Base-by-base conservation (phyloP, 225 moss, liverwort and hornwort genomes). In the Anthoceros angustus region DNA sequence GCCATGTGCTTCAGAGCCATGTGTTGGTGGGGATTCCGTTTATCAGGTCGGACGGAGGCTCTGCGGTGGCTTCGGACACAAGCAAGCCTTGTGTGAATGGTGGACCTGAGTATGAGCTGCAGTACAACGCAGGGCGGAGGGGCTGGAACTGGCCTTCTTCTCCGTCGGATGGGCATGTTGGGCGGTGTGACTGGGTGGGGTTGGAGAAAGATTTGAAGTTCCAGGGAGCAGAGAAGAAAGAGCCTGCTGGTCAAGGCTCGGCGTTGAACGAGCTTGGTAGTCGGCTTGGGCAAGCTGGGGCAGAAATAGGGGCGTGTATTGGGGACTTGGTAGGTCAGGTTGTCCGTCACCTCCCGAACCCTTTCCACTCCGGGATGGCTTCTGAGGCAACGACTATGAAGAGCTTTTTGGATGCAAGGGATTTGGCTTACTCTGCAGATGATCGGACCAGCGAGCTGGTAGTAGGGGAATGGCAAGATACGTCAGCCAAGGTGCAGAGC, bases 211-310 rank as follows among this genome's bases (percentile, higher is more conserved):
- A 41, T 64, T 12, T 68, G 43, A 45, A 69, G 77, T 23, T 72
- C 80, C 23, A 42, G 78, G 64, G 68, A 39, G 63, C 66, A 74
- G 32, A 79, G 78, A 45, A 67, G 68, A 75, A 80, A 42, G 85
- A 85, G 25, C 62, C 78, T 7, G 66, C 82, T n/a, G 70, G 85
- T n/a, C 80, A 85, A 42, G 78, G 67, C 15, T 76, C 80, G 42
- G 42, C 81, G 62, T 72, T 80, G 66, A 78, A 83, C 62, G 82
- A 85, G 64, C 73, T 87, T 41, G 77, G 79, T 40, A 74, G 71
- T 26, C 82, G 80, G 62, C 78, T 87, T 63, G 87, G 79, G 46
- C 85, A 79, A 71, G 87, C 82, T 41, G 87, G 87, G 50, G 85
- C 83, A 45, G 75, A 68, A 23, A 73, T 87, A 26, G 87, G 87